A percentile compares a stretch with the other conserved stretches of the same genome.
phyloP scores from a whole-genome alignment of 768 basidiomycete species.

The Russula olivacea region DNA sequence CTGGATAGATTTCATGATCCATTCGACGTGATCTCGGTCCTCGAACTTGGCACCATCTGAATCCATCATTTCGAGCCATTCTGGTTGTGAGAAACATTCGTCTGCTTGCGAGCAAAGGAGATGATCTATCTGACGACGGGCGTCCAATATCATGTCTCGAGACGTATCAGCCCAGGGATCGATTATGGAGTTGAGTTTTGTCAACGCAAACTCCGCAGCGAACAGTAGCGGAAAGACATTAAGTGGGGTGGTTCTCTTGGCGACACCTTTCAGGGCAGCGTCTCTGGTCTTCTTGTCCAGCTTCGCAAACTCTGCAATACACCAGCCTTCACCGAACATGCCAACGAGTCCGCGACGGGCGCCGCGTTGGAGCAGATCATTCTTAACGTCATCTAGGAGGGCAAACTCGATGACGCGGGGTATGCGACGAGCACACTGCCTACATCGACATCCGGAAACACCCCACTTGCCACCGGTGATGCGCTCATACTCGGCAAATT shows the following conservation, averaged over 20 bases:
- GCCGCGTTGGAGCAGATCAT: slow-evolving; percentile 61
- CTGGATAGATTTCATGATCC: slow-evolving; percentile 61
- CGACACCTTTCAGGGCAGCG: slow-evolving; percentile 64
- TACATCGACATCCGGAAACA: slow-evolving; percentile 75
- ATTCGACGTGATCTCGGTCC: slow-evolving; percentile 72
- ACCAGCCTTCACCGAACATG: slow-evolving; percentile 88
- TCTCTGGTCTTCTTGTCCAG: slow-evolving; percentile 63
- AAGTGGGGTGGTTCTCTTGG: slow-evolving; percentile 56
- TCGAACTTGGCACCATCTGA: slow-evolving; percentile 69
- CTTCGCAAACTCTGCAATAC: slow-evolving; percentile 68
- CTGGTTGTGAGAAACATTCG: slow-evolving; percentile 56
- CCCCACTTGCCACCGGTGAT: slow-evolving; percentile 76
- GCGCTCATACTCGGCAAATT: slow-evolving; percentile 72
- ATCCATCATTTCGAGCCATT: slow-evolving; percentile 73
- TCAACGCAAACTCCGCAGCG: slow-evolving; percentile 55
- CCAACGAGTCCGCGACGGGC: slow-evolving; percentile 72
- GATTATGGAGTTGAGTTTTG: slow-evolving; percentile 48
- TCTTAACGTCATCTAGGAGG: slow-evolving; percentile 67
- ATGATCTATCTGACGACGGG: slow-evolving; percentile 57
- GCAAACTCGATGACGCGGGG: slow-evolving; percentile 85
- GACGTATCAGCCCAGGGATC: slow-evolving; percentile 69
- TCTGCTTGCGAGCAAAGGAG: slow-evolving; percentile 54
- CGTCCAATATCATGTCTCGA: slow-evolving; percentile 59
- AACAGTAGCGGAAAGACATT: slow-evolving; percentile 68
- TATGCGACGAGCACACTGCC: slow-evolving; percentile 73